These are phyloP conservation scores for Zanthoxylum bungeanum DNA, from an alignment of 345 rosid genomes.

Conservation along the genomic window DNA sequence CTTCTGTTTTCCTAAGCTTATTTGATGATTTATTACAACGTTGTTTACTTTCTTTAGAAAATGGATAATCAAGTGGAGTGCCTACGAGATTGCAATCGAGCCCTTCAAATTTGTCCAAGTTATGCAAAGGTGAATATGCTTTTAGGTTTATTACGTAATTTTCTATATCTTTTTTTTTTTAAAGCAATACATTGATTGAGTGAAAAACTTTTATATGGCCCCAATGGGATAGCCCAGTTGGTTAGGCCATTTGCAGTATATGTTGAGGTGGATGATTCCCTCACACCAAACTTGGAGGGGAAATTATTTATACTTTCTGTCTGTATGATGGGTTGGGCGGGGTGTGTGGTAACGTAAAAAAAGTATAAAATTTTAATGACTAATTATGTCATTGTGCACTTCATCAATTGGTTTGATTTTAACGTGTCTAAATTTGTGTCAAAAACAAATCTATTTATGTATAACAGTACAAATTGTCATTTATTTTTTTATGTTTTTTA, in stretches of 20 bases:
- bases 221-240: background rate
- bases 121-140: slow-evolving; percentile 65
- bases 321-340: background rate
- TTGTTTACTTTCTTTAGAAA: slow-evolving; percentile 36
- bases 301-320: background rate
- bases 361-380: background rate
- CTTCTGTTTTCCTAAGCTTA: background rate
- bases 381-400: background rate
- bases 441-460: background rate
- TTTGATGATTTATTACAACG: background rate
- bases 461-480: background rate
- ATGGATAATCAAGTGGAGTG: slow-evolving; percentile 51
- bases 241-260: background rate
- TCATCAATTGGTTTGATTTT: background rate
- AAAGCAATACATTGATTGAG: background rate
- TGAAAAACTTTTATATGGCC: background rate
- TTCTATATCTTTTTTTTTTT: background rate
- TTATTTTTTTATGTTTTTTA: background rate
- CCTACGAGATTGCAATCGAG: slow-evolving; percentile 70
- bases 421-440: background rate
- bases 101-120: slow-evolving; percentile 57
- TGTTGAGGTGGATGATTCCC: background rate
- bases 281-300: background rate
- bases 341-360: background rate
- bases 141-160: background rate